Evolutionary conservation across 306 rosid genomes (phyloP).

Genomic region (Prunus fruticosa): DNA sequence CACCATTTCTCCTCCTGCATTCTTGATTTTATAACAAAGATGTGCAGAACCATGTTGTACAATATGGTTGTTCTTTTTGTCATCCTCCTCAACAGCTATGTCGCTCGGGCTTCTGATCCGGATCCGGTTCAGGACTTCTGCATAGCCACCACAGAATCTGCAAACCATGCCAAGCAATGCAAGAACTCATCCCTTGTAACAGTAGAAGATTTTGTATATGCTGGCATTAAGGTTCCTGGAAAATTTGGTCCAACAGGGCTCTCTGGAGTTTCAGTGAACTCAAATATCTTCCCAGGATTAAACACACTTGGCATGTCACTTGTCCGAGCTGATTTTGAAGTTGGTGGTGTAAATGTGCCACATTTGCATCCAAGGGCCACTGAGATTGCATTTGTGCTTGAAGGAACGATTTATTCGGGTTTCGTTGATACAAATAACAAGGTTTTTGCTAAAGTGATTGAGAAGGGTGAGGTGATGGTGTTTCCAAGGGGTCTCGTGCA

Average conservation of each 20-base stretch:
- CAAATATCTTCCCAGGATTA: conserved; percentile 72
- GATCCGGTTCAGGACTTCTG: conserved; percentile 89
- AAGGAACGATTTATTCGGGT: conserved; percentile 79
- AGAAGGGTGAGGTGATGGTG: conserved; percentile 88
- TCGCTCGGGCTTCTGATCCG: conserved; percentile 67
- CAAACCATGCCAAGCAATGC: conserved; percentile 37
- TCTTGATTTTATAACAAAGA: neutral
- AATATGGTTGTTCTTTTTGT: conserved; percentile 21
- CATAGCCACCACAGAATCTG: conserved; percentile 36
- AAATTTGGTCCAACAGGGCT: conserved; percentile 62
- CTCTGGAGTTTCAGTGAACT: conserved; percentile 54
- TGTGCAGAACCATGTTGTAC: conserved; percentile 27
- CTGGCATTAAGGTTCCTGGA: conserved; percentile 66
- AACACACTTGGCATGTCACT: conserved; percentile 89
- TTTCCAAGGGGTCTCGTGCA: conserved; percentile 84
- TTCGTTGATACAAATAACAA: conserved; percentile 68
- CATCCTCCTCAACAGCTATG: conserved; percentile 31
- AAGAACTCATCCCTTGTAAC: conserved; percentile 70
- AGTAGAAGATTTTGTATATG: conserved; percentile 65
- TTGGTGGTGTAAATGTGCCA: conserved; percentile 80
- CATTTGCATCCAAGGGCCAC: conserved; percentile 92
- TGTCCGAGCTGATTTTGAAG: conserved; percentile 75
- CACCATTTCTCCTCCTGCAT: conserved; percentile 10
- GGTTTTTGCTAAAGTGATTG: conserved; percentile 75
- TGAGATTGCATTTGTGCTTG: conserved; percentile 69